A percentile compares a stretch with the other conserved stretches of the same genome.
Conservation (phyloP, 169 alveolate genomes). For the Cryptosporidium felis region DNA sequence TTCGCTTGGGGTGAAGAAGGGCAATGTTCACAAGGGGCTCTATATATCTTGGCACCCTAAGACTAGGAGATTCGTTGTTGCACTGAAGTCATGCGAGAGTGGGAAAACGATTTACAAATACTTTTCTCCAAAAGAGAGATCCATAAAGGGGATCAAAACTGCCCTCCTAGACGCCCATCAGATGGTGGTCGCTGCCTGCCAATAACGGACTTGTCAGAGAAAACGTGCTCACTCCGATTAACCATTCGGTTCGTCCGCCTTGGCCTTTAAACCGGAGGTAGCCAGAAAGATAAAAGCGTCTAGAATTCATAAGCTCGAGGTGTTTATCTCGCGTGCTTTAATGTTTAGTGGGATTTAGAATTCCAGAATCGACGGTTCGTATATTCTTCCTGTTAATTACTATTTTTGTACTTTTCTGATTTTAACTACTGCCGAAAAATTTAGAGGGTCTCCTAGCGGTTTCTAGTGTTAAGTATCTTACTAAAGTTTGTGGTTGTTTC, state of each 20-base stretch:
- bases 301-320: no score
- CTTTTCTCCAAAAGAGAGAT: slow-evolving; percentile 70
- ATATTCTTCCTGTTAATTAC: no score
- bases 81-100: slow-evolving; percentile 64
- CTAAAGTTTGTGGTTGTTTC: no score
- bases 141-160: slow-evolving; percentile 64
- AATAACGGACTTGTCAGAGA: no score
- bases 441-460: no score
- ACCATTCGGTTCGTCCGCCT: no score
- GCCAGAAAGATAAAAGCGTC: no score
- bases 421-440: no score
- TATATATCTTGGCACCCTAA: slow-evolving; percentile 70
- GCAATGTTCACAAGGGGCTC: slow-evolving; percentile 69
- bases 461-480: no score
- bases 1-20: slow-evolving; percentile 65
- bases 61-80: slow-evolving; percentile 68
- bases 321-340: neutral
- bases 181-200: slow-evolving; percentile 72
- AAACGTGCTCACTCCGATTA: no score
- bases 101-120: slow-evolving; percentile 67
- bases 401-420: no score
- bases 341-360: neutral
- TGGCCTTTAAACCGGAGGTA: no score
- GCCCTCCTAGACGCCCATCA: slow-evolving; percentile 67
- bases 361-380: slow-evolving; percentile 9